phyloP scores from a whole-genome alignment of 257 asterid species.

The Solanum infundibuliforme region DNA sequence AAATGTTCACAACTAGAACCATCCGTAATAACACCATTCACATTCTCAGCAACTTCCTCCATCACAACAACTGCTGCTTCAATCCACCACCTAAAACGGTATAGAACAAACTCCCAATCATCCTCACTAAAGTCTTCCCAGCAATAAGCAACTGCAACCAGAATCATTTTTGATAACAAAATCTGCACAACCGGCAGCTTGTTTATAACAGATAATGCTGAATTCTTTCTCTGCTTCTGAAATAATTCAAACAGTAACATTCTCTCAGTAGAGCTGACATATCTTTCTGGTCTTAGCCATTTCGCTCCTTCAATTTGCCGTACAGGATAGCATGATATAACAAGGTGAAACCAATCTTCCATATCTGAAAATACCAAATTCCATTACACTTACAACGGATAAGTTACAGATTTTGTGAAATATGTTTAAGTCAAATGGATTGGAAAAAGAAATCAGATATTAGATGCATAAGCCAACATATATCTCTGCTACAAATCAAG shows the following conservation, averaged over 20 bases:
- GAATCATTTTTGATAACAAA: constrained; percentile 59
- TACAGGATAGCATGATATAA: constrained; percentile 76
- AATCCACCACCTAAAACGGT: constrained; percentile 80
- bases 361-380: constrained; percentile 42
- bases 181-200: constrained; percentile 66
- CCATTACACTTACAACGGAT: background rate
- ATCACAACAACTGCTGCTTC: constrained; percentile 66
- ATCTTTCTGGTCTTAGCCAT: constrained; percentile 53
- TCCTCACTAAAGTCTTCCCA: constrained; percentile 81
- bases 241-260: constrained; percentile 51
- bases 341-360: constrained; percentile 81
- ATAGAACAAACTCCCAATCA: constrained; percentile 84
- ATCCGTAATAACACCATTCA: constrained; percentile 36
- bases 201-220: constrained; percentile 49
- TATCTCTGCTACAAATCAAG: background rate
- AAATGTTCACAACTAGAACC: constrained; percentile 21
- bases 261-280: constrained; percentile 42
- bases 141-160: constrained; percentile 79
- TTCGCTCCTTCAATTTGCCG: constrained; percentile 32
- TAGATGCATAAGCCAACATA: constrained; percentile 1
- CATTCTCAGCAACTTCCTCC: constrained; percentile 83
- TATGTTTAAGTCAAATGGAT: background rate
- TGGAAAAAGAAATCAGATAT: constrained; percentile 5
- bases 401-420: background rate
- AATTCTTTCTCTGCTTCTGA: constrained; percentile 64